phyloP scores from a whole-genome alignment of 768 basidiomycete species.

The Leccinum subgranulosum region DNA sequence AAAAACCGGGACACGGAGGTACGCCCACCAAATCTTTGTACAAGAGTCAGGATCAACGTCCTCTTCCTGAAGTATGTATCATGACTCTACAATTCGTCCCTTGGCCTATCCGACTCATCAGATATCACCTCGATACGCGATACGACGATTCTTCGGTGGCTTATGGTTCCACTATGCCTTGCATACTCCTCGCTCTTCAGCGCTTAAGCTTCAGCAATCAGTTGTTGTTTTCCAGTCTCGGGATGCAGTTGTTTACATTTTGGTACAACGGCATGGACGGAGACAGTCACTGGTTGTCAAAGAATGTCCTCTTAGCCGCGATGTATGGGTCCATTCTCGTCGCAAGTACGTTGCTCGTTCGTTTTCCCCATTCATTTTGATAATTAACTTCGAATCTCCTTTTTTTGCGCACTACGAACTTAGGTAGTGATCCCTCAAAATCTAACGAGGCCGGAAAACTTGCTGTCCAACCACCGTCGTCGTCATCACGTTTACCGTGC shows the following conservation, averaged over 20 bases:
- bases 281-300: slow-evolving; percentile 37
- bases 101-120: slow-evolving; percentile 4
- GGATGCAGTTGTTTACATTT: slow-evolving; percentile 30
- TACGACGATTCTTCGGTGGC: slow-evolving; percentile 36
- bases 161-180: slow-evolving; percentile 34
- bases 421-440: slow-evolving; percentile 1
- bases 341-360: slow-evolving; percentile 28
- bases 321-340: slow-evolving; percentile 35
- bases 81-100: slow-evolving; percentile 14
- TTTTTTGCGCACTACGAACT: no score
- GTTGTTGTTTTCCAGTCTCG: slow-evolving; percentile 32
- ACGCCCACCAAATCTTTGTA: no score
- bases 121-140: slow-evolving; percentile 24
- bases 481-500: slow-evolving; percentile 43
- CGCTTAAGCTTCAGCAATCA: not conserved
- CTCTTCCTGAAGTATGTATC: not conserved
- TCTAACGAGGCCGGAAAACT: slow-evolving; percentile 29
- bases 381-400: not conserved
- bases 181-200: slow-evolving; percentile 35
- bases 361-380: not conserved
- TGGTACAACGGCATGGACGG: slow-evolving; percentile 40
- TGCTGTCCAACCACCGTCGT: slow-evolving; percentile 21
- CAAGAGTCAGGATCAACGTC: no score
- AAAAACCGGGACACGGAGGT: no score
- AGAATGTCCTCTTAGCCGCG: slow-evolving; percentile 37